Percentiles rank a stretch among this genome's conserved stretches.
Conservation (phyloP, 176 grass and related monocot species). For the Paspalum vaginatum region DNA sequence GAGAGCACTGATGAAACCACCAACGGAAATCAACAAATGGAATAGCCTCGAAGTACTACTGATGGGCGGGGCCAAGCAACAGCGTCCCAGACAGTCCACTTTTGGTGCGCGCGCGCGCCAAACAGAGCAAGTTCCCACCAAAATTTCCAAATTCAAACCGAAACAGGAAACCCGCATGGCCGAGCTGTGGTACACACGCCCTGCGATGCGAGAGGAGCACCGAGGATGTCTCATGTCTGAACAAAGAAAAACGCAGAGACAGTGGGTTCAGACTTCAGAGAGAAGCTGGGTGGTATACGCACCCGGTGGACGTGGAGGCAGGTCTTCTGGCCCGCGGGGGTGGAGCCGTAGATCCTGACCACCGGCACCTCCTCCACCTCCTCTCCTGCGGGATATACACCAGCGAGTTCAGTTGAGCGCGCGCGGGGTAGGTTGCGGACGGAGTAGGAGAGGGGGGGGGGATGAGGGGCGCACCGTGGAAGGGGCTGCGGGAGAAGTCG, state of each 20-base stretch:
- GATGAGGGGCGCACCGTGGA: slow-evolving; percentile 59
- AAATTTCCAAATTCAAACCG: slow-evolving; percentile 38
- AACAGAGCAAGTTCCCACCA: slow-evolving; percentile 39
- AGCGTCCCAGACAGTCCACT: not conserved
- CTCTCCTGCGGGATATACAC: slow-evolving; percentile 40
- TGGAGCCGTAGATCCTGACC: slow-evolving; percentile 93
- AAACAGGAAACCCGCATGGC: not conserved
- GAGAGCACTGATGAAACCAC: not conserved
- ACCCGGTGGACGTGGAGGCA: slow-evolving; percentile 95
- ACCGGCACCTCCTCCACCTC: slow-evolving; percentile 75
- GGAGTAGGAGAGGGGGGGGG: not conserved
- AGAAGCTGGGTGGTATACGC: slow-evolving; percentile 9
- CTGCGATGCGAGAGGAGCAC: not conserved
- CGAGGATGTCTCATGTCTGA: not conserved
- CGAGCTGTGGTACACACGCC: too few relatives aligned
- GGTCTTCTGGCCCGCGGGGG: slow-evolving; percentile 84
- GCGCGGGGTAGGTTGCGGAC: not conserved
- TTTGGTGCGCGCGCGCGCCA: not conserved
- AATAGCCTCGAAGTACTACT: not conserved
- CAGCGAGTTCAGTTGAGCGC: not conserved
- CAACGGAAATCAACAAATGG: not conserved
- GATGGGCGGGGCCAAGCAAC: slow-evolving; percentile 7
- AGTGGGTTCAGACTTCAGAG: not conserved
- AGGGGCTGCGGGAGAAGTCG: slow-evolving; percentile 70
- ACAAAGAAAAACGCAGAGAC: not conserved